A percentile compares a stretch with the other conserved stretches of the same genome.
Conservation (phyloP, 768 basidiomycete genomes). For the Mycena latifolia region DNA sequence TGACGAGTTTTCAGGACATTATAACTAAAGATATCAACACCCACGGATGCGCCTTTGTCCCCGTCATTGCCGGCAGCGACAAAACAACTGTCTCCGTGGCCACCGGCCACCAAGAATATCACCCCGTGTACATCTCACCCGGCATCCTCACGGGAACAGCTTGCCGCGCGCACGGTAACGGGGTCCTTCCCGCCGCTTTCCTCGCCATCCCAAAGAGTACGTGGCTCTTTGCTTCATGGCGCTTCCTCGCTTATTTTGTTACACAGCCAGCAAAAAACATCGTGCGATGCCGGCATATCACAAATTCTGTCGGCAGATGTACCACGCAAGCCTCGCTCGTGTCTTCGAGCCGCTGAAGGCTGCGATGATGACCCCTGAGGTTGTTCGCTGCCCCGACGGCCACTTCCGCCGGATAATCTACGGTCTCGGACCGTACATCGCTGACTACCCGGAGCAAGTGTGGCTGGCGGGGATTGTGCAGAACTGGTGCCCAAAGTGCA, state of each 20-base stretch:
- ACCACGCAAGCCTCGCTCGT: conserved; percentile 35
- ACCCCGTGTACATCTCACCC: conserved; percentile 41
- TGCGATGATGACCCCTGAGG: conserved; percentile 37
- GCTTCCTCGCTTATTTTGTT: neutral
- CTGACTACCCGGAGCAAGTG: conserved; percentile 47
- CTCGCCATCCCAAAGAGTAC: conserved; percentile 14
- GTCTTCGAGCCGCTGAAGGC: conserved; percentile 36
- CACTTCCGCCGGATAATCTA: conserved; percentile 43
- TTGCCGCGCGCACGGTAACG: conserved; percentile 11
- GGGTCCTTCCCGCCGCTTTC: conserved; percentile 8
- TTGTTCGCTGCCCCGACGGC: conserved; percentile 41
- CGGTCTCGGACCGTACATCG: conserved; percentile 43
- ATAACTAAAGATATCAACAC: conserved; percentile 7
- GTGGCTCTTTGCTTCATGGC: neutral
- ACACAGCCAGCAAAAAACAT: conserved; percentile 21
- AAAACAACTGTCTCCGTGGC: conserved; percentile 44
- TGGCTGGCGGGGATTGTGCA: conserved; percentile 38
- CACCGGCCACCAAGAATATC: conserved; percentile 34
- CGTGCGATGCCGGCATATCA: conserved; percentile 1
- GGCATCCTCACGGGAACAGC: conserved; percentile 29
- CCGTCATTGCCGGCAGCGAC: conserved; percentile 40
- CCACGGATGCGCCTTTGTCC: conserved; percentile 37
- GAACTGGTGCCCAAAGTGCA: conserved; percentile 39
- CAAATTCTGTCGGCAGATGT: conserved; percentile 33
- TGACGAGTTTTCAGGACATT: conserved; percentile 2